A percentile compares a stretch with the other conserved stretches of the same genome.
phyloP scores from a whole-genome alignment of 2,329 filamentous ascomycete species.

The Ascochyta fabae region DNA sequence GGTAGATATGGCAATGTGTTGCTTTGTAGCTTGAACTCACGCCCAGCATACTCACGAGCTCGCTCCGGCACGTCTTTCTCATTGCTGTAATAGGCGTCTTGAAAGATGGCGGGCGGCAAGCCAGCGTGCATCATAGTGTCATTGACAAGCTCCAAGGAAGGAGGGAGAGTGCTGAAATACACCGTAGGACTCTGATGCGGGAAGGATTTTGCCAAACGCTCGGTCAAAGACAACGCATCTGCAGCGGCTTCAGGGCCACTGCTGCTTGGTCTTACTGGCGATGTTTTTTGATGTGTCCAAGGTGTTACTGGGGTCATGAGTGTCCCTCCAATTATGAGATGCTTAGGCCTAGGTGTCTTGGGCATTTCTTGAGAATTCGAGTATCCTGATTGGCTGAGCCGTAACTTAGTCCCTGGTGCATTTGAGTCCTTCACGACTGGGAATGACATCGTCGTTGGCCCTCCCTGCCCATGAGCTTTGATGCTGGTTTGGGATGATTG shows the following conservation, averaged over 20 bases:
- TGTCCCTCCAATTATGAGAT: slow-evolving; percentile 16
- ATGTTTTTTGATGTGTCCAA: slow-evolving; percentile 43
- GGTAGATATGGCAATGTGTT: slow-evolving; percentile 80
- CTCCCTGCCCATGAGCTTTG: slow-evolving; percentile 47
- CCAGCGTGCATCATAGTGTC: slow-evolving; percentile 64
- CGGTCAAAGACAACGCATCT: slow-evolving; percentile 27
- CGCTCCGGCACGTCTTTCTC: slow-evolving; percentile 82
- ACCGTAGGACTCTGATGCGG: slow-evolving; percentile 28
- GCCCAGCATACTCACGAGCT: slow-evolving; percentile 82
- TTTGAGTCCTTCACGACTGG: slow-evolving; percentile 79
- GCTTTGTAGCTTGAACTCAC: slow-evolving; percentile 80
- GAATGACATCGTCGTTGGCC: slow-evolving; percentile 64
- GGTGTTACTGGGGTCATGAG: slow-evolving; percentile 38
- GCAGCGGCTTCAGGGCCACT: slow-evolving; percentile 23
- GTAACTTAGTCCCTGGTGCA: slow-evolving; percentile 66
- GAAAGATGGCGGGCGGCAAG: slow-evolving; percentile 76
- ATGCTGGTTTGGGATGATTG: slow-evolving; percentile 50
- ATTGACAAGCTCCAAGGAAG: slow-evolving; percentile 55
- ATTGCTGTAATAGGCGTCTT: slow-evolving; percentile 83
- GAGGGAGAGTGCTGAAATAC: slow-evolving; percentile 51
- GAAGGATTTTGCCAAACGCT: slow-evolving; percentile 28
- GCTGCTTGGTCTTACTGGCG: slow-evolving; percentile 22
- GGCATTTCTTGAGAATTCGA: slow-evolving; percentile 54
- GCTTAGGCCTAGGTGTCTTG: slow-evolving; percentile 37
- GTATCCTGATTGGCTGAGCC: slow-evolving; percentile 70